Conservation (phyloP, 192 early-diverging fungal species). For the Backusella westeae region DNA sequence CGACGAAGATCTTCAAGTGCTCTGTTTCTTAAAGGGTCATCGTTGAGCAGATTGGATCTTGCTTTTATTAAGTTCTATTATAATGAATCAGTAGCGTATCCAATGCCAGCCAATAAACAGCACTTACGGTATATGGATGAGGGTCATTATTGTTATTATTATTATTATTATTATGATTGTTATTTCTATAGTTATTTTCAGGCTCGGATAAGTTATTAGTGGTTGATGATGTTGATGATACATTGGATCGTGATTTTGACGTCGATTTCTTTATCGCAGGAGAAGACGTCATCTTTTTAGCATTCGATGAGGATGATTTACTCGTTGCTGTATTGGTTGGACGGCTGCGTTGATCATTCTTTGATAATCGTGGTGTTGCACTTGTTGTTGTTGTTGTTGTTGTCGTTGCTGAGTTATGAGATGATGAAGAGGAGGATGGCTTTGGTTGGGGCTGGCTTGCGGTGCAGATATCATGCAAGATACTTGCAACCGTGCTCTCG, state of each 20-base stretch:
- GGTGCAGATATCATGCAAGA: background rate
- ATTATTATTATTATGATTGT: no score
- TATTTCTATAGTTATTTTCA: background rate
- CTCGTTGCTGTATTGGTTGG: background rate
- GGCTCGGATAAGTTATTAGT: background rate
- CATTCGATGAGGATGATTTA: background rate
- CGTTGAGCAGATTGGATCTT: background rate
- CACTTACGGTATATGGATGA: constrained; percentile 1
- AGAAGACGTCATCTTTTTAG: background rate
- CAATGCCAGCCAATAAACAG: background rate
- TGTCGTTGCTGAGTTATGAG: background rate
- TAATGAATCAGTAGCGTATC: background rate
- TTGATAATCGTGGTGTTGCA: background rate
- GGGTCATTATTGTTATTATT: background rate
- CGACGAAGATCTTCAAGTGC: background rate
- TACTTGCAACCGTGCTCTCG: background rate
- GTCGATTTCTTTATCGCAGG: background rate
- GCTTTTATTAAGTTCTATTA: background rate
- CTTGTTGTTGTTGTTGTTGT: background rate
- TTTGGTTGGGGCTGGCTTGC: background rate
- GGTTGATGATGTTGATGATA: background rate
- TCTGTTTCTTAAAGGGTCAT: background rate
- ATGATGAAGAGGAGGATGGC: background rate
- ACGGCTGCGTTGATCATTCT: background rate
- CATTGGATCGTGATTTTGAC: background rate